Evolutionary conservation across 75 land plant genomes (phyloP), one percentile per base, ranked within the genome.

Genomic region (Cryptomeria japonica): DNA sequence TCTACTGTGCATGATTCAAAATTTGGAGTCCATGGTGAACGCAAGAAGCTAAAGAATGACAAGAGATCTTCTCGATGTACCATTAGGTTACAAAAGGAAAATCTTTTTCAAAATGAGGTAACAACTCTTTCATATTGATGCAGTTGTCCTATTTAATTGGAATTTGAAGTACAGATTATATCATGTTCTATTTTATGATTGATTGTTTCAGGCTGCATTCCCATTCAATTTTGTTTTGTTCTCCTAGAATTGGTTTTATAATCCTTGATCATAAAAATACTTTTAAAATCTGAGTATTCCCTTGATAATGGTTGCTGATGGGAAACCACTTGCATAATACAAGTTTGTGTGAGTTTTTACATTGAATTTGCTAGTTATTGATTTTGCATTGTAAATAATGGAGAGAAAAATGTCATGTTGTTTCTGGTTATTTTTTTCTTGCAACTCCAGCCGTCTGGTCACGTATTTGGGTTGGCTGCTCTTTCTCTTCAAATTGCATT

Each of bases 101-200:
- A 44, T 47, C 51, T 82, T 82, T 42, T 28, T 25, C n/a, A 49
- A 44, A 44, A 39, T 82, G 84, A 82, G 84, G 84, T 80, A 80
- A 9, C 47, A 34, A 80, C 44, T 80, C 51, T 44, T 78, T 78
- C 25, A 39, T 78, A 18, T 18, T 39, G 19, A 78, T 39, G 42
- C 42, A 78, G 5, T 18, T 61, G 7, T 61, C 4, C 80, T 25
- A 44, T 44, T 42, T 8, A 25, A 42, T 80, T 41, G 83, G 22
- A 41, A 80, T 80, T 28, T 80, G 49, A 80, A 39, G 38, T 28
- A 42, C 47, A 44, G 16, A 37, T 22, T 78, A 42, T 80, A 80
- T 25, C 22, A 39, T 31, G 28, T 25, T 22, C 28, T 44, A 80
- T 80, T 80, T 80, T 80, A 80, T 44, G 13, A 80, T 44, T 6